Base-by-base conservation (phyloP, 495 filamentous ascomycete genomes). In the Penicillium turbatum region DNA sequence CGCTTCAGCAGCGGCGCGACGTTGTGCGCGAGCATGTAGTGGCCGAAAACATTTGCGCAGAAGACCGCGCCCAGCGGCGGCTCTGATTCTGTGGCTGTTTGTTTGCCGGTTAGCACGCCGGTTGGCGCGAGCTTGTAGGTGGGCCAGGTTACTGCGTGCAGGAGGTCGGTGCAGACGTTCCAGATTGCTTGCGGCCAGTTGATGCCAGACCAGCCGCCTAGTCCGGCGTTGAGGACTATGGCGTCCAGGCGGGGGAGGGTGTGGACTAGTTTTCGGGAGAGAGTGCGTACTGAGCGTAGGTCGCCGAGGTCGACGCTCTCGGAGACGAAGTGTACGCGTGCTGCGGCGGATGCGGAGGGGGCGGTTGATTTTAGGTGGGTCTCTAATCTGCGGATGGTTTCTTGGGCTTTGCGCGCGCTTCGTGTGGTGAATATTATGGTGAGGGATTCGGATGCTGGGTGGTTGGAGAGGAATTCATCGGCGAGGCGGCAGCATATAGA, bases 31-130 rank as follows among this genome's bases (percentile, higher is more conserved):
- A 98, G 86, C 57, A 97, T 73, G 66, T 98, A 97, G 70, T 97
- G 93, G 0, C 95, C 93, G 63, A 98, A 96, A 27, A 95, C 80
- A 63, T 97, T 97, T 46, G 90, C 84, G 67, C 85, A 87, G 69
- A 97, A 98, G 6, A 97, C 80, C 46, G 85, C 72, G 3, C 90
- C 95, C 0, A 97, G 71, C 1, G 74, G 70, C 1, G 83, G 81
- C 50, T 86, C 82, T 5, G 70, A 55, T 27, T 50, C 32, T 11
- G 17, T 35, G 19, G 42, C 40, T 8, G 64, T 71, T 43, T 75
- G 72, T 9, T 60, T 59, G 12, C 58, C 56, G 15, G 68, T 83
- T 55, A 82, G 59, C 34, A 77, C 75, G 12, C 91, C 91, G 0
- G 77, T 64, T 0, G 69, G 68, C 13, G 84, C 75, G 16, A 83